A percentile compares a stretch with the other conserved stretches of the same genome.
Conservation (phyloP, 352 stramenopile species). For the Pythium insidiosum region DNA sequence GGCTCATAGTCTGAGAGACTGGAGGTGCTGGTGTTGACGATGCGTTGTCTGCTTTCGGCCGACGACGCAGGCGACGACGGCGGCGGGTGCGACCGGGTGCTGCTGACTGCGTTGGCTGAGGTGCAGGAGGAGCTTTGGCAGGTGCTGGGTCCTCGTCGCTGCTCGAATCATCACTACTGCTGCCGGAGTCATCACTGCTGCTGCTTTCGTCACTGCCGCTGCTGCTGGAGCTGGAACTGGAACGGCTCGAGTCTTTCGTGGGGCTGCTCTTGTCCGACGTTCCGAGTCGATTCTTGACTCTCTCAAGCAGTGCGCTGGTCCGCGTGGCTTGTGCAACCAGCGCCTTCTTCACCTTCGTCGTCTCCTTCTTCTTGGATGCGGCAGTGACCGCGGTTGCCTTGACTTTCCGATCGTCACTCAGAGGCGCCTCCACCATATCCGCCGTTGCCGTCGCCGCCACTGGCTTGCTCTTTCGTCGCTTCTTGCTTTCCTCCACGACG, state of each 20-base stretch:
- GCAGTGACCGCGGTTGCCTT: neutral
- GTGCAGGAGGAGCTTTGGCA: too few species aligned
- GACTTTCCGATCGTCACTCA: too few species aligned
- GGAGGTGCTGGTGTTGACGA: too few species aligned
- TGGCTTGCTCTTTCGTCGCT: neutral
- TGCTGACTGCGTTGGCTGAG: too few species aligned
- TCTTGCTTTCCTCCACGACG: neutral
- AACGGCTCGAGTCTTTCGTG: neutral
- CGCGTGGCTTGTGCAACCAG: too few species aligned
- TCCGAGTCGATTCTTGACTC: slow-evolving; percentile 5
- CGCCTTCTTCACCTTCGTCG: slow-evolving; percentile 2
- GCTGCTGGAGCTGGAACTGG: neutral
- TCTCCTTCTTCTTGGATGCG: neutral
- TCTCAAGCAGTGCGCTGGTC: too few species aligned
- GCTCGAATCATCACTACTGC: neutral
- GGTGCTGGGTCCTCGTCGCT: neutral
- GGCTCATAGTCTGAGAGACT: too few species aligned
- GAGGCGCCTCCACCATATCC: too few species aligned
- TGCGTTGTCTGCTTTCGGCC: too few species aligned
- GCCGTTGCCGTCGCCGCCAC: too few species aligned
- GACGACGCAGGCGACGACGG: too few species aligned
- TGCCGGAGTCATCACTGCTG: neutral
- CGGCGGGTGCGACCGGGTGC: too few species aligned
- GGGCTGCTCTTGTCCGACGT: neutral
- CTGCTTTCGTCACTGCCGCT: neutral